Percentiles rank a stretch among this genome's conserved stretches.
Evolutionary conservation across 2,329 filamentous ascomycete genomes (phyloP).

Genomic region (Tolypocladium capitatum): DNA sequence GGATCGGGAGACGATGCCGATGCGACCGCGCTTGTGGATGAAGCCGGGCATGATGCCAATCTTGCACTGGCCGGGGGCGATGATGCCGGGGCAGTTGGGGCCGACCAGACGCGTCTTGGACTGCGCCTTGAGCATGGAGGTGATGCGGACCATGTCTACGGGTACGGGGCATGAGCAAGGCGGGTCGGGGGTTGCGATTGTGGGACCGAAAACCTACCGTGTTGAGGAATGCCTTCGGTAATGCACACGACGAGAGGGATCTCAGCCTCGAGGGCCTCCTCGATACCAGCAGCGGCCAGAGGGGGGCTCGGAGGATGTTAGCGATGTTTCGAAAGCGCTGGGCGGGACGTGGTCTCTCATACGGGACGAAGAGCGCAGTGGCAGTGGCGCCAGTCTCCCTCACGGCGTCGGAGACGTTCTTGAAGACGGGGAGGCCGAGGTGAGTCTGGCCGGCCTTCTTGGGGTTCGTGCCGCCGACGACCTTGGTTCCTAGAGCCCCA

Average conservation of each 20-base stretch:
- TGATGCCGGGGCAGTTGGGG: slow-evolving; percentile 97
- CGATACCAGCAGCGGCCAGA: slow-evolving; percentile 84
- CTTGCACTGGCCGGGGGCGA: slow-evolving; percentile 93
- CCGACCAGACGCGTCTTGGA: slow-evolving; percentile 92
- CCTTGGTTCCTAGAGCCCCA: slow-evolving; percentile 62
- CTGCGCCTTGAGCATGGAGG: slow-evolving; percentile 94
- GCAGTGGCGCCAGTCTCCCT: slow-evolving; percentile 84
- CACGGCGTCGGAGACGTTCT: slow-evolving; percentile 73
- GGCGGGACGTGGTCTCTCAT: slow-evolving; percentile 20
- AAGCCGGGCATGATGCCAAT: slow-evolving; percentile 99
- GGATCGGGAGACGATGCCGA: slow-evolving; percentile 96
- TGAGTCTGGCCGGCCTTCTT: slow-evolving; percentile 93
- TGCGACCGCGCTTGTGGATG: slow-evolving; percentile 98
- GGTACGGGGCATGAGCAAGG: slow-evolving; percentile 5
- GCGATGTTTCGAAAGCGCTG: neutral
- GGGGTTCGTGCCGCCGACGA: slow-evolving; percentile 96
- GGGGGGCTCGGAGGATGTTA: slow-evolving; percentile 52
- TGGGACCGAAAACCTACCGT: slow-evolving; percentile 47
- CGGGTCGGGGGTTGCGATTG: slow-evolving; percentile 1
- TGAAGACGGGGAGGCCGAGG: slow-evolving; percentile 86
- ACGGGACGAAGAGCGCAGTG: slow-evolving; percentile 94
- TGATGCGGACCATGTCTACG: slow-evolving; percentile 96
- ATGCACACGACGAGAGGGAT: slow-evolving; percentile 94
- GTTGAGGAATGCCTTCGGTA: slow-evolving; percentile 94
- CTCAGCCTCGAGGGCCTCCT: slow-evolving; percentile 89